Base-by-base conservation (phyloP, 305 asterid species). In the Fraxinus floribunda region DNA sequence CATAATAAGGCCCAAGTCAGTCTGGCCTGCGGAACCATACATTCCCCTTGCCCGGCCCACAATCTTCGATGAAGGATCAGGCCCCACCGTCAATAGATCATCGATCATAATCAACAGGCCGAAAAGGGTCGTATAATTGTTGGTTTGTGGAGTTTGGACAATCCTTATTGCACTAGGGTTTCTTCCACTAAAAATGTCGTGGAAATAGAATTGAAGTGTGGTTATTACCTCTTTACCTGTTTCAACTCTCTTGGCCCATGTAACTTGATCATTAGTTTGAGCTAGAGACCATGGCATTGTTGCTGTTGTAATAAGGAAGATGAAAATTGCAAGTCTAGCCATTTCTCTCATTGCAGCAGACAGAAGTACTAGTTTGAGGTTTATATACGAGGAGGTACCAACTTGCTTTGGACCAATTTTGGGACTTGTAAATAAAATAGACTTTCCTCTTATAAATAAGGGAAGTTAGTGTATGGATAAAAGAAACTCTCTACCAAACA, bases 11-110 rank as follows among this genome's bases (percentile, higher is more conserved):
- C 90, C 90, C 0, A 89, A 0, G 41, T 90, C 94, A 4, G 89
- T 82, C 78, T 88, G 91, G 71, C 92, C 93, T 2, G 93, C 91
- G 0, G 94, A 88, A 0, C 94, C 97, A 15, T 94, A 94, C 76
- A 91, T 20, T 11, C 97, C 98, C 41, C 95, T 84, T 18, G 98
- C 98, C 16, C 90, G 89, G 1, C 98, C 98, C 9, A 94, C 79
- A 0, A 82, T 13, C 84, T 84, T 91, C 1, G 98, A 90, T 0
- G 86, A 66, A 1, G 89, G 90, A 0, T 88, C 92, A 0, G 94
- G 94, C 44, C 95, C 90, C 0, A 85, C 76, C 1, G 97, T 94
- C 70, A 94, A 78, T 13, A 92, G 85, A 34, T 92, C 98, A 10
- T 94, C 98, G 4, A 90, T 80, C 97, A 94, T 92, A 39, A 81